These are phyloP conservation scores for Collybiopsis luxurians DNA, from an alignment of 768 basidiomycete species.

Conservation along the genomic window DNA sequence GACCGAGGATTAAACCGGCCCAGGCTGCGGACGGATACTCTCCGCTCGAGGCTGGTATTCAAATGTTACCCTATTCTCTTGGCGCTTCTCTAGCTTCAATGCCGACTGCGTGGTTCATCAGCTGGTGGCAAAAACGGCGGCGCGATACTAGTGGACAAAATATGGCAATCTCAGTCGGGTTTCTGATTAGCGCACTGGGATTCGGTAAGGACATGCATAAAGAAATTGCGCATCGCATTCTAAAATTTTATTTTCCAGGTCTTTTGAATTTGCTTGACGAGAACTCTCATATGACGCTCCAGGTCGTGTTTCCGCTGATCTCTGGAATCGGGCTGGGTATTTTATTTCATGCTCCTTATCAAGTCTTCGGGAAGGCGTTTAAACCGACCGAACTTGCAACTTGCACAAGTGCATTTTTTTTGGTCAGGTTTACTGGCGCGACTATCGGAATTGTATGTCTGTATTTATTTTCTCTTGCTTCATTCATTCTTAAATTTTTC, in stretches of 20 bases:
- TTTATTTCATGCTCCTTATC: constrained; percentile 84
- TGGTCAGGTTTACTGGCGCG: constrained; percentile 84
- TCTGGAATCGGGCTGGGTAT: constrained; percentile 79
- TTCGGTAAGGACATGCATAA: constrained; percentile 51
- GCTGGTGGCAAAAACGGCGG: constrained; percentile 56
- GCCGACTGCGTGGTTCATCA: constrained; percentile 83
- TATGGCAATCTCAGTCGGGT: constrained; percentile 58
- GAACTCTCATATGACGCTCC: constrained; percentile 38
- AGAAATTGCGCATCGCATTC: constrained; percentile 15
- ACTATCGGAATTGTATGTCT: constrained; percentile 76
- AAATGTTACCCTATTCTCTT: constrained; percentile 80
- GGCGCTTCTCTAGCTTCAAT: constrained; percentile 84
- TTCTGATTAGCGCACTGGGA: constrained; percentile 64
- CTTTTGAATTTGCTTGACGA: constrained; percentile 64
- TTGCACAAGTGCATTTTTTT: constrained; percentile 84
- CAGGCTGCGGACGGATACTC: constrained; percentile 70
- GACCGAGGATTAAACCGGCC: constrained; percentile 6
- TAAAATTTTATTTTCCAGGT: constrained; percentile 36
- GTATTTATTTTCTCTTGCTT: background rate
- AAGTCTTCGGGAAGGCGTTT: constrained; percentile 69
- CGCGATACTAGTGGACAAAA: constrained; percentile 64
- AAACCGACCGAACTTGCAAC: constrained; percentile 67
- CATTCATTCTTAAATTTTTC: constrained; percentile 12
- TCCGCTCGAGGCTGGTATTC: constrained; percentile 71
- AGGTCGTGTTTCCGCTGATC: constrained; percentile 62